phyloP scores from a whole-genome alignment of 2,329 filamentous ascomycete species.

The Zasmidium citrigriseum region DNA sequence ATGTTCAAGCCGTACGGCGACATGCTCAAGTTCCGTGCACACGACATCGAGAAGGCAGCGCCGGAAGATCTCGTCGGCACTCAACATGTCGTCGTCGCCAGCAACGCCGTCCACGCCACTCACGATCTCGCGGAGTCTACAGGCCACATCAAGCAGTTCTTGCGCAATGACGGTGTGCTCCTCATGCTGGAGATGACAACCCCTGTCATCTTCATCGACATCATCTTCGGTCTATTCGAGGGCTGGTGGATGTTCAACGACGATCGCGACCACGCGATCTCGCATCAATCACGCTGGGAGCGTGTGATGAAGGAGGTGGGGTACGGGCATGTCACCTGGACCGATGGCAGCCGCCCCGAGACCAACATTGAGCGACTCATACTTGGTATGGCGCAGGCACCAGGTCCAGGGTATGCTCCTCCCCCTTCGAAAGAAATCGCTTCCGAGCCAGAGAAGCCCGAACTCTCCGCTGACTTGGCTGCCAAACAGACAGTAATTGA shows the following conservation, averaged over 20 bases:
- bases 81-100: slow-evolving; percentile 39
- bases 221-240: slow-evolving; percentile 39
- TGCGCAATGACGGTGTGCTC: neutral
- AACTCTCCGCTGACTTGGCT: no score
- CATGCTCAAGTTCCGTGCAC: slow-evolving; percentile 21
- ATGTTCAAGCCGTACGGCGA: slow-evolving; percentile 13
- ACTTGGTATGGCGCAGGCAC: neutral
- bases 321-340: slow-evolving; percentile 39
- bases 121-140: neutral
- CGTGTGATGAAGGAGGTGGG: slow-evolving; percentile 30
- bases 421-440: no score
- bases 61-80: slow-evolving; percentile 20
- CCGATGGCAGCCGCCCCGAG: slow-evolving; percentile 26
- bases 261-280: slow-evolving; percentile 36
- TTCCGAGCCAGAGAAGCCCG: no score
- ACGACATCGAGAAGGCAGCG: slow-evolving; percentile 36
- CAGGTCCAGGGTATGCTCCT: neutral
- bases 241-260: slow-evolving; percentile 45
- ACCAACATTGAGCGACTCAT: neutral
- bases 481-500: no score
- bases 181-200: neutral
- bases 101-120: slow-evolving; percentile 41
- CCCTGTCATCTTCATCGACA: slow-evolving; percentile 29
- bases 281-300: slow-evolving; percentile 18
- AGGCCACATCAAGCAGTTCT: neutral